Conservation (phyloP, 2,329 filamentous ascomycete genomes). For the Colletotrichum tanaceti region DNA sequence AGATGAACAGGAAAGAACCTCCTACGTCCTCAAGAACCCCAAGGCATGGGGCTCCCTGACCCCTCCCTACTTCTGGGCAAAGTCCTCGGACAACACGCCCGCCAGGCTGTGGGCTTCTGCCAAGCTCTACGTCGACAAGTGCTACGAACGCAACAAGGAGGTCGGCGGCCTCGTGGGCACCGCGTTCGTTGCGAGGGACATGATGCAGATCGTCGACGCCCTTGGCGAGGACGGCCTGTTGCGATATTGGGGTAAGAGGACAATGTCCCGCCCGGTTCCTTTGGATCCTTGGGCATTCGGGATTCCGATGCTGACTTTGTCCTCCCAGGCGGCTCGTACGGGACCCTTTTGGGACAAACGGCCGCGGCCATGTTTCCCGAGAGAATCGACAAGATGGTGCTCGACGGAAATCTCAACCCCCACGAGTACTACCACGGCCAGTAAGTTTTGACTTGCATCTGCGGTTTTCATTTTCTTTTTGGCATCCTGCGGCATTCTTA, state of each 20-base stretch:
- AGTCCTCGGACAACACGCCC: conserved; percentile 38
- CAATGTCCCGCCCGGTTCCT: neutral
- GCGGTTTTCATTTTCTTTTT: neutral
- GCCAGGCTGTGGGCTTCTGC: conserved; percentile 44
- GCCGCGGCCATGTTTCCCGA: conserved; percentile 56
- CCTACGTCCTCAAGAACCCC: neutral
- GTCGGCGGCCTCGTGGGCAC: conserved; percentile 54
- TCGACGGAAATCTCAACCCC: conserved; percentile 49
- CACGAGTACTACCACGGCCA: conserved; percentile 48
- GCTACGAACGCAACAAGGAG: conserved; percentile 43
- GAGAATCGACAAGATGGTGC: conserved; percentile 47
- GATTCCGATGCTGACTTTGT: too few species aligned
- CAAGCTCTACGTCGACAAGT: conserved; percentile 42
- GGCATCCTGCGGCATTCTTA: neutral
- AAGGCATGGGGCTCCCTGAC: neutral
- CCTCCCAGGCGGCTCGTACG: conserved; percentile 52
- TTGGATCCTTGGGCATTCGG: neutral
- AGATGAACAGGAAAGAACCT: neutral
- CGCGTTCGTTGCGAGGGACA: conserved; percentile 57
- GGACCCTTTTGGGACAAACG: conserved; percentile 52
- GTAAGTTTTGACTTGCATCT: conserved; percentile 34
- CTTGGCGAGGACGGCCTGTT: conserved; percentile 55
- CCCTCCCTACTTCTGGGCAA: conserved; percentile 8
- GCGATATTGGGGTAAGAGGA: conserved; percentile 53
- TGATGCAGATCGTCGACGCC: conserved; percentile 55